Conservation (phyloP, 1,139 yeast genomes). For the Suhomyces wounanorum region DNA sequence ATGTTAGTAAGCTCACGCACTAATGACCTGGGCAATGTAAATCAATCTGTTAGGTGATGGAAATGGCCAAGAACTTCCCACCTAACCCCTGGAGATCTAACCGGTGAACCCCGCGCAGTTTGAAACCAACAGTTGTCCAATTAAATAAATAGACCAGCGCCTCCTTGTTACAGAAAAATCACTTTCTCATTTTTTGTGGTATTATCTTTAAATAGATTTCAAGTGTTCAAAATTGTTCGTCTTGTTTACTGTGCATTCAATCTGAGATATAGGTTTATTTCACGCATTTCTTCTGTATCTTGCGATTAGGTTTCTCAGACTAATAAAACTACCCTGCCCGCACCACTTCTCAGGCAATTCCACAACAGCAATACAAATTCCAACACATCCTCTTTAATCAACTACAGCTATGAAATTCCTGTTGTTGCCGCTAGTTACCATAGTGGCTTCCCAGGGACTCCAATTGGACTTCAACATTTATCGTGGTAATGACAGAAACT, state of each 20-base stretch:
- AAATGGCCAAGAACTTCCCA: background rate
- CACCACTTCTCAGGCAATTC: background rate
- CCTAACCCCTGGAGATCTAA: background rate
- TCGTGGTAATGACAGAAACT: conserved; percentile 14
- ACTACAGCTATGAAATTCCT: background rate
- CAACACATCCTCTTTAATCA: background rate
- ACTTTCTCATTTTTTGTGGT: background rate
- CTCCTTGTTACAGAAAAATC: background rate
- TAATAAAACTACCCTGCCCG: background rate
- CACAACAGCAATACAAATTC: background rate
- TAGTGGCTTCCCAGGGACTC: conserved; percentile 5
- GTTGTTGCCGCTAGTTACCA: conserved; percentile 2
- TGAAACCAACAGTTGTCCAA: background rate
- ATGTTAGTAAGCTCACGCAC: background rate
- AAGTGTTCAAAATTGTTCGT: background rate
- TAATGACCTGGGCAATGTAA: background rate
- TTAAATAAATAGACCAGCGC: background rate
- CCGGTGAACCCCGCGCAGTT: background rate
- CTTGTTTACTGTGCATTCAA: background rate
- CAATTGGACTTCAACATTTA: conserved; percentile 18
- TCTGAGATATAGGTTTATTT: background rate
- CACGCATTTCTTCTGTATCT: background rate
- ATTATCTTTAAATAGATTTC: background rate
- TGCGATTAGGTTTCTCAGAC: background rate
- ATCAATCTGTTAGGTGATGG: background rate